Percentiles rank a stretch among this genome's conserved stretches.
These are phyloP conservation scores for Stemphylium lycopersici DNA, from an alignment of 2,329 filamentous ascomycete species.

Conservation along the genomic window DNA sequence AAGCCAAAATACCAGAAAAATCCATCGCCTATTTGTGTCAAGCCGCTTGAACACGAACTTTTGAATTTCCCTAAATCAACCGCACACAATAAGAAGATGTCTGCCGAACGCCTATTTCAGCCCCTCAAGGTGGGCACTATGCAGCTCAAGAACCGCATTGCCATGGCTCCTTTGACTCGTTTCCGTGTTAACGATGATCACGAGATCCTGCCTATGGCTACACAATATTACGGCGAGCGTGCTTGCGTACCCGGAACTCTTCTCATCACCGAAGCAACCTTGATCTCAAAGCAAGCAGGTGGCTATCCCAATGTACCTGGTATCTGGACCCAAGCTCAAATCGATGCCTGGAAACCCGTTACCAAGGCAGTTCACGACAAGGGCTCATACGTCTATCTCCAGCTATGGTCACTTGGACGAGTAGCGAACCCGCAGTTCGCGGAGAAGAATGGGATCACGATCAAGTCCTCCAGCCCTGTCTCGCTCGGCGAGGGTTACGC, in stretches of 20 bases:
- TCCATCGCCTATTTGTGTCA: background rate
- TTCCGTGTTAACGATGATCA: conserved; percentile 56
- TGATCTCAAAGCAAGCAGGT: conserved; percentile 55
- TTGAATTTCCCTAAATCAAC: background rate
- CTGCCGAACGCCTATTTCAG: conserved; percentile 40
- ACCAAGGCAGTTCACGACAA: conserved; percentile 68
- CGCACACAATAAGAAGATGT: conserved; percentile 23
- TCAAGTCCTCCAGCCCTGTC: conserved; percentile 43
- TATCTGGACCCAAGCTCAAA: conserved; percentile 57
- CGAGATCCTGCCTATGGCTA: conserved; percentile 51
- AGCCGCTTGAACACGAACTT: background rate
- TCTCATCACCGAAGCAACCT: conserved; percentile 64
- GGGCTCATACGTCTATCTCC: conserved; percentile 65
- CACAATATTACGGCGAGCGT: conserved; percentile 63
- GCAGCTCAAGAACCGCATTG: conserved; percentile 43
- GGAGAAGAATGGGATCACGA: conserved; percentile 42
- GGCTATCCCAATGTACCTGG: conserved; percentile 62
- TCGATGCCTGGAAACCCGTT: conserved; percentile 65
- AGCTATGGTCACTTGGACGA: conserved; percentile 68
- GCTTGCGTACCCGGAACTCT: conserved; percentile 61
- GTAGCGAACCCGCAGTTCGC: conserved; percentile 52
- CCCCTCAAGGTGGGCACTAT: conserved; percentile 45
- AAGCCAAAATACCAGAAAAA: background rate
- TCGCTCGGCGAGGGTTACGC: conserved; percentile 52
- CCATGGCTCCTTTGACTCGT: conserved; percentile 48